Conservation (phyloP, 805 yeast species). For the Cyberlindnera americana region DNA sequence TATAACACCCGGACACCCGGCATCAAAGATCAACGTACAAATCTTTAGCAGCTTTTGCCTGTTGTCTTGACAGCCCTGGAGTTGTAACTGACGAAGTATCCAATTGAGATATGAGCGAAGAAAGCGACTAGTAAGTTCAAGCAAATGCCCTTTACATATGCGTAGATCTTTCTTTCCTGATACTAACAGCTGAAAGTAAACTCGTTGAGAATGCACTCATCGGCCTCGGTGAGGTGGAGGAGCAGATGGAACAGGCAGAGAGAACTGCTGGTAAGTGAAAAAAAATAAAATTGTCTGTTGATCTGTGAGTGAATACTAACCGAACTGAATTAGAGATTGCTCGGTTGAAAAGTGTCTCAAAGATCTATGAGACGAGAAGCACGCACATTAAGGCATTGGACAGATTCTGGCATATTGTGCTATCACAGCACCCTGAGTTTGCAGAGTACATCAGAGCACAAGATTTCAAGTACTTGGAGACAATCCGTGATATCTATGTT, state of each 20-base stretch:
- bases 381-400: slow-evolving; percentile 52
- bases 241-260: slow-evolving; percentile 56
- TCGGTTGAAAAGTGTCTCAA: slow-evolving; percentile 49
- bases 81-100: too few relatives aligned
- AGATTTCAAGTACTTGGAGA: slow-evolving; percentile 73
- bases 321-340: too few relatives aligned
- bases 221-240: slow-evolving; percentile 55
- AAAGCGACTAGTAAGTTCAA: background rate
- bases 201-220: slow-evolving; percentile 38
- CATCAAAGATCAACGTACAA: too few relatives aligned
- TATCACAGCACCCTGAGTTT: slow-evolving; percentile 82
- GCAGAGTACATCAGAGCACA: slow-evolving; percentile 73
- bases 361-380: slow-evolving; percentile 57
- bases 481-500: slow-evolving; percentile 60
- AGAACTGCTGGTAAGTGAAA: slow-evolving; percentile 43
- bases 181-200: too few relatives aligned
- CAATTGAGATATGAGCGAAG: background rate
- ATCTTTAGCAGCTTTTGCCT: too few relatives aligned
- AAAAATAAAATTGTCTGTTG: too few relatives aligned
- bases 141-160: background rate
- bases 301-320: too few relatives aligned
- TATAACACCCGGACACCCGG: slow-evolving; percentile 1
- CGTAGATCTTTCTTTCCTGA: too few relatives aligned
- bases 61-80: too few relatives aligned
- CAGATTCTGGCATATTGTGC: slow-evolving; percentile 82